Conservation (phyloP, 306 rosid species). For the Lathyrus sativus region DNA sequence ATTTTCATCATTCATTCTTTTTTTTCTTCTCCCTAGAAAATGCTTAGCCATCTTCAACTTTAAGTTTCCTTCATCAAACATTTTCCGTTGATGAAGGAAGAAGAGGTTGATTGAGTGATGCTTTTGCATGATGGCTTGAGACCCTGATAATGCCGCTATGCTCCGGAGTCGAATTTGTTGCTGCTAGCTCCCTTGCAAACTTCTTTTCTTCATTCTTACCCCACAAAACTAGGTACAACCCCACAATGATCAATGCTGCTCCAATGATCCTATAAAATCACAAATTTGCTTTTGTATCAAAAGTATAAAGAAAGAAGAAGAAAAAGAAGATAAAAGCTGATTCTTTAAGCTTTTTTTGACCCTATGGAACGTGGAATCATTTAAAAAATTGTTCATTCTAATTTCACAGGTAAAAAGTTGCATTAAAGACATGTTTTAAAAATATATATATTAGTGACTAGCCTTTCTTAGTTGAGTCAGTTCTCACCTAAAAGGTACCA, state of each 20-base stretch:
- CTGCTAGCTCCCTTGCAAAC: slow-evolving; percentile 59
- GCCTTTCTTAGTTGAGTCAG: slow-evolving; percentile 32
- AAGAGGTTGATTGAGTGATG: slow-evolving; percentile 78
- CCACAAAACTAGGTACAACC: slow-evolving; percentile 88
- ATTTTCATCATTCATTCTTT: not conserved
- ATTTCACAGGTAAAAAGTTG: not conserved
- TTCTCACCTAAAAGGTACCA: slow-evolving; percentile 30
- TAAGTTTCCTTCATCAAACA: slow-evolving; percentile 53
- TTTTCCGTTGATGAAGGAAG: slow-evolving; percentile 81
- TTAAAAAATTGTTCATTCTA: slow-evolving; percentile 30
- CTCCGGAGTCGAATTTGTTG: slow-evolving; percentile 53
- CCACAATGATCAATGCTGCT: slow-evolving; percentile 76
- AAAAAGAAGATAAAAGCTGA: not conserved
- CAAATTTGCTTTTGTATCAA: slow-evolving; percentile 26
- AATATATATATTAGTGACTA: not conserved
- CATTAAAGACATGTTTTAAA: not conserved
- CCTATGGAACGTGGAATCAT: slow-evolving; percentile 36
- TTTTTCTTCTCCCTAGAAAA: slow-evolving; percentile 16
- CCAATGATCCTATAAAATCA: slow-evolving; percentile 78
- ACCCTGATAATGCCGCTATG: slow-evolving; percentile 51
- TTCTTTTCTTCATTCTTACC: slow-evolving; percentile 86
- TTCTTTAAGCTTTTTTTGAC: slow-evolving; percentile 17
- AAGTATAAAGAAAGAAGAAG: not conserved
- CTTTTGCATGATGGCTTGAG: slow-evolving; percentile 51
- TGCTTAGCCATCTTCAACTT: slow-evolving; percentile 26